A percentile compares a stretch with the other conserved stretches of the same genome.
Evolutionary conservation across 1,284 basidiomycete genomes (phyloP).

Genomic region (Trichosporon ovoides): DNA sequence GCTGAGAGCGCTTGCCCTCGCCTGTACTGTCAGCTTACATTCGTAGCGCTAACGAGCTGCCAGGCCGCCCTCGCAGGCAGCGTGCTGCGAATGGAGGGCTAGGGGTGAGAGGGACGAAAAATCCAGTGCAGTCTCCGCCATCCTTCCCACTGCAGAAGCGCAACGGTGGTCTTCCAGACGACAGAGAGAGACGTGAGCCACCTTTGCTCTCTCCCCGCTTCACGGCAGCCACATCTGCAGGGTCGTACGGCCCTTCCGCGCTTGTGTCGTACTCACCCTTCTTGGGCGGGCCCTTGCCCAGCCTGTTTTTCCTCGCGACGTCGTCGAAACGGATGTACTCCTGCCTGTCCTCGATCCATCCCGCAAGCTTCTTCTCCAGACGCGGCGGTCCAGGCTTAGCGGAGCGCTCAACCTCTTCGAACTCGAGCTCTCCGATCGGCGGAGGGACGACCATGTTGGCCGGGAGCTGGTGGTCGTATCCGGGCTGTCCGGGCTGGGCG

Average conservation of each 20-base stretch:
- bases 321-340: conserved; percentile 34
- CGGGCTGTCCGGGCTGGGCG: not conserved
- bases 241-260: too few species aligned
- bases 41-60: too few species aligned
- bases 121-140: too few species aligned
- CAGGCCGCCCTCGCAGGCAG: too few species aligned
- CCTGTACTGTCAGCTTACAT: conserved; percentile 11
- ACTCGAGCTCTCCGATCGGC: conserved; percentile 15
- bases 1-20: conserved; percentile 14
- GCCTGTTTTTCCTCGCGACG: conserved; percentile 26
- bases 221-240: too few species aligned
- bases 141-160: too few species aligned
- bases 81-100: too few species aligned
- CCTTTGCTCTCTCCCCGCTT: too few species aligned
- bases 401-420: conserved; percentile 27
- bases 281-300: conserved; percentile 44
- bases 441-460: conserved; percentile 15
- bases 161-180: too few species aligned
- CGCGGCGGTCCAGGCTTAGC: conserved; percentile 19
- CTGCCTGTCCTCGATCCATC: conserved; percentile 34
- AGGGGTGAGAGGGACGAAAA: too few species aligned
- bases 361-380: conserved; percentile 16
- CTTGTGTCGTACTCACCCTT: conserved; percentile 42
- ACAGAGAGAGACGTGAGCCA: too few species aligned
- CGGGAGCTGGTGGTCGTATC: conserved; percentile 13